phyloP scores from a whole-genome alignment of 345 rosid species.

The Arabidopsis suecica region DNA sequence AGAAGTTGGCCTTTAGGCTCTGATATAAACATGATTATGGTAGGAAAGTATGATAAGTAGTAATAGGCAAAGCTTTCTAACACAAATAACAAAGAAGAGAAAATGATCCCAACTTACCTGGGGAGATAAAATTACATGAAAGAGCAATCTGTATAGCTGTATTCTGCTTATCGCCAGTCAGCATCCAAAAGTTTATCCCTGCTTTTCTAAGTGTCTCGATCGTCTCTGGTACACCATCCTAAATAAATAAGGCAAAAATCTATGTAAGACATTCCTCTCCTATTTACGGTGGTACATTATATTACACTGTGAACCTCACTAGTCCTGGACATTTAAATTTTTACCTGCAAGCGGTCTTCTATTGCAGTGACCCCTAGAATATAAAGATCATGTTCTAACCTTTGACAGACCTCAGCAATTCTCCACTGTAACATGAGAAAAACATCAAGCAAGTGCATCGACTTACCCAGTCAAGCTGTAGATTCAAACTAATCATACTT shows the following conservation, averaged over 20 bases:
- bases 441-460: slow-evolving; percentile 37
- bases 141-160: slow-evolving; percentile 99
- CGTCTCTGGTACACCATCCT: slow-evolving; percentile 99
- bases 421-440: slow-evolving; percentile 74
- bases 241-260: slow-evolving; percentile 26
- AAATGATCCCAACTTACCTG: slow-evolving; percentile 58
- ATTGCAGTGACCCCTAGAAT: slow-evolving; percentile 95
- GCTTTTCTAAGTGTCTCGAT: slow-evolving; percentile 92
- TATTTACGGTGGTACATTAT: background rate
- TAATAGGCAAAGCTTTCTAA: slow-evolving; percentile 17
- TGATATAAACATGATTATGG: slow-evolving; percentile 43
- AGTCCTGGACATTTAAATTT: slow-evolving; percentile 22
- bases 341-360: slow-evolving; percentile 95
- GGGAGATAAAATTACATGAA: slow-evolving; percentile 96
- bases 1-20: slow-evolving; percentile 99
- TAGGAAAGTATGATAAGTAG: slow-evolving; percentile 27
- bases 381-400: slow-evolving; percentile 81
- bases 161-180: slow-evolving; percentile 96
- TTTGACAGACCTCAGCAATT: slow-evolving; percentile 94
- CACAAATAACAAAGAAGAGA: slow-evolving; percentile 8
- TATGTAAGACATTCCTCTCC: slow-evolving; percentile 25
- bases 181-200: slow-evolving; percentile 99
- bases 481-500: slow-evolving; percentile 13
- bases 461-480: slow-evolving; percentile 24
- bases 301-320: slow-evolving; percentile 26